These are phyloP conservation scores for Curvularia spicifera DNA, from an alignment of 2,329 filamentous ascomycete genomes.

Conservation along the genomic window DNA sequence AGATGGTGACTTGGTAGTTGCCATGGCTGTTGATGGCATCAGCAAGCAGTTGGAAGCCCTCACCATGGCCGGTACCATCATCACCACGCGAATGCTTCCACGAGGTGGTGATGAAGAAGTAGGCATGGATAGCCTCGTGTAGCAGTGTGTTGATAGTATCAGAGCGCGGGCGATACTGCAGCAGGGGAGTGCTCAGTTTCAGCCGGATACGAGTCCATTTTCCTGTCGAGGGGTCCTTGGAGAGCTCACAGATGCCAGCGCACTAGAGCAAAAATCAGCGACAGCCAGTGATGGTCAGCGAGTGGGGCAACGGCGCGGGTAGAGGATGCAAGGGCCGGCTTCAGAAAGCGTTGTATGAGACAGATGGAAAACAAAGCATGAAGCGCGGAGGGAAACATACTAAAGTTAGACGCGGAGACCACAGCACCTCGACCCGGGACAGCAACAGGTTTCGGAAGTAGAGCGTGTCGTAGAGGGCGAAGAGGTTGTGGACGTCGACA, in stretches of 20 bases:
- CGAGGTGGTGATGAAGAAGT: constrained; percentile 55
- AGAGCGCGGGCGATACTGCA: constrained; percentile 53
- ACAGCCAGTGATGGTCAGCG: constrained; percentile 1
- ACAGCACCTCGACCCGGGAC: constrained; percentile 52
- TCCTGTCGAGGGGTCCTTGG: constrained; percentile 46
- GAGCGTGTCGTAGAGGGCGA: constrained; percentile 50
- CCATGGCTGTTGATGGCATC: constrained; percentile 55
- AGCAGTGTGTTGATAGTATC: constrained; percentile 55
- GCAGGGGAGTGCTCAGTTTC: constrained; percentile 53
- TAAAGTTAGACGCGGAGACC: constrained; percentile 54
- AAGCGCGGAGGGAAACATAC: constrained; percentile 27
- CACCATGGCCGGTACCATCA: constrained; percentile 53
- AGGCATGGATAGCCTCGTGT: constrained; percentile 55
- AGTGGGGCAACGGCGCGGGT: constrained; percentile 20
- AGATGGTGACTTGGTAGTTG: constrained; percentile 51
- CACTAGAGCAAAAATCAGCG: constrained; percentile 31
- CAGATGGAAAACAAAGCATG: constrained; percentile 18
- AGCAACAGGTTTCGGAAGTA: constrained; percentile 53
- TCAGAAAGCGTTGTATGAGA: constrained; percentile 14
- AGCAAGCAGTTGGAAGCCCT: constrained; percentile 52
- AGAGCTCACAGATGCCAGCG: constrained; percentile 55
- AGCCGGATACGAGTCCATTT: constrained; percentile 51
- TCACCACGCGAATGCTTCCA: constrained; percentile 53
- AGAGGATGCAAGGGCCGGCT: constrained; percentile 7
- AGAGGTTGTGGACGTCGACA: constrained; percentile 52